Evolutionary conservation across 257 asterid species (phyloP), one percentile per base, ranked within the genome.

Genomic region (Linaria vulgaris): DNA sequence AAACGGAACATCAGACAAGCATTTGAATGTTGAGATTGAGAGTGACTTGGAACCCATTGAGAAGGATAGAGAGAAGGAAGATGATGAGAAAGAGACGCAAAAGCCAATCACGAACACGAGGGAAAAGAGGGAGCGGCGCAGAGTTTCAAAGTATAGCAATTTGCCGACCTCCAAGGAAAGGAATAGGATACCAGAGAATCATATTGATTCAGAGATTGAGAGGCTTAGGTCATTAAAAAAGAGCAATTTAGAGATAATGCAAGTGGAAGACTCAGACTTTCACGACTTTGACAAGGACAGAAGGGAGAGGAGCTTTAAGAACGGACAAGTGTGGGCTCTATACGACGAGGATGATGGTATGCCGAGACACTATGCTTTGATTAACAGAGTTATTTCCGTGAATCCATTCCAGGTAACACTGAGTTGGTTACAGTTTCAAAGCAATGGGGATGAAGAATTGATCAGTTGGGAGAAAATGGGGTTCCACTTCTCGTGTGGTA

Each of bases 281-380:
- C 80, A 86, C 65, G 87, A 91, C 73, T 91, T 91, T 45, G 90
- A 78, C 69, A 73, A 72, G 82, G 95, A 82, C 63, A 85, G 96
- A 78, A 74, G 22, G 24, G 94, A 48, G 73, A 89, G 77, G 75
- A 82, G 82, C 74, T 85, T 89, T 49, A 85, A 80, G 88, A 82
- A 76, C 80, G 97, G 97, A 30, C 99, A 92, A 65, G 88, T 92
- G 30, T 92, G 97, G 97, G 99, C 97, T 23, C 66, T 81, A 44
- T 92, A 87, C 50, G 97, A 85, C n/a, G 84, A 82, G 12, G 78
- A 61, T 30, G 95, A 83, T 68, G 91, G 91, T 73, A 82, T 83
- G 85, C 97, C 99, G 0, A 73, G 95, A 74, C 92, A 85, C 44
- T 89, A 89, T 68, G 97, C 85, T n/a, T 68, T 85, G 71, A 76